Percentiles rank a stretch among this genome's conserved stretches.
These are phyloP conservation scores for Fusarium bactridioides DNA, from an alignment of 2,329 filamentous ascomycete genomes.

Conservation along the genomic window DNA sequence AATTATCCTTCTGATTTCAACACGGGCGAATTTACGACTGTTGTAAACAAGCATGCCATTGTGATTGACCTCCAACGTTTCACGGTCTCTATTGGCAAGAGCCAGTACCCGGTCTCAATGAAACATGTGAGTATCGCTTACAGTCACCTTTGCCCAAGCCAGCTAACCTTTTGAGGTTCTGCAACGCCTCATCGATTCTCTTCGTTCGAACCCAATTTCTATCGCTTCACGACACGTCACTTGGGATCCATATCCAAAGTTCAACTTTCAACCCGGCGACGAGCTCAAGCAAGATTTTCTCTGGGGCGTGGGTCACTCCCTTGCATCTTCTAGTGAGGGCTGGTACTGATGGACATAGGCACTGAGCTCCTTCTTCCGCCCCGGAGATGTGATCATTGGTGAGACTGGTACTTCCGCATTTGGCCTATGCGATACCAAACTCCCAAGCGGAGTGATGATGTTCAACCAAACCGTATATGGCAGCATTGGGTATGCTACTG, in stretches of 20 bases:
- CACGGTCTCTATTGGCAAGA: neutral
- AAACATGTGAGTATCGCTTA: neutral
- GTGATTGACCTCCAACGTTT: neutral
- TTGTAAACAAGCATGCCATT: neutral
- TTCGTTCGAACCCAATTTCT: neutral
- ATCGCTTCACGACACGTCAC: neutral
- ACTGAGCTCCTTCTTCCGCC: neutral
- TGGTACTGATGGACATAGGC: neutral
- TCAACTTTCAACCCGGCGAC: neutral
- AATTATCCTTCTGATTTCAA: neutral
- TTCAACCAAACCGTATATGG: neutral
- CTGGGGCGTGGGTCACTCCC: neutral
- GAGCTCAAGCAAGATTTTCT: neutral
- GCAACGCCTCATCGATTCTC: neutral
- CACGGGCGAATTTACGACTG: neutral
- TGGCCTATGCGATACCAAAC: neutral
- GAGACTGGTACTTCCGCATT: neutral
- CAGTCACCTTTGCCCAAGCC: fast-evolving
- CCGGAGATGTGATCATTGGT: neutral
- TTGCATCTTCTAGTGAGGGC: fast-evolving
- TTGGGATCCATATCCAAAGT: neutral
- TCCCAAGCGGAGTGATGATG: neutral
- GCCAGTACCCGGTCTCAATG: neutral
- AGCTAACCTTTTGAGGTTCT: neutral
- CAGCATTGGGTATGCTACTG: neutral